A percentile compares a stretch with the other conserved stretches of the same genome.
Evolutionary conservation across 202 grass and related monocot species (phyloP).

Genomic region (Tripidium arundinaceum): DNA sequence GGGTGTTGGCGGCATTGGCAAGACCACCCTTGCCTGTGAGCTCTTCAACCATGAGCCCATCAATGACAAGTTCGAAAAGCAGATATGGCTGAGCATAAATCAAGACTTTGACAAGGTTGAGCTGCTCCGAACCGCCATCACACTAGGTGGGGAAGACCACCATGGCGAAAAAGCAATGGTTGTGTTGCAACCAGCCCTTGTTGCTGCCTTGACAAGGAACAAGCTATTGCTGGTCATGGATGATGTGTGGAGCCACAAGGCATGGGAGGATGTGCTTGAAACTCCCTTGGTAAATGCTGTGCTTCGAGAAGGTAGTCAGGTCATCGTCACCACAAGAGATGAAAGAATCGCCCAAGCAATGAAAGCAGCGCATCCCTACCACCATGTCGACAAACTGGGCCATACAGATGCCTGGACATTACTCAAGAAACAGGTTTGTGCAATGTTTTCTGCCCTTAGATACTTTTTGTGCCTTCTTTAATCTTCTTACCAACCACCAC

Average conservation of each 20-base stretch:
- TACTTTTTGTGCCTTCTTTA: too few species aligned
- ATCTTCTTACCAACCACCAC: too few species aligned
- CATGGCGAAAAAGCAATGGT: neutral
- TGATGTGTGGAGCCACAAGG: neutral
- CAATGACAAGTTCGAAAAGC: neutral
- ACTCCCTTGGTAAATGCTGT: neutral
- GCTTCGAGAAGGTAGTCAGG: neutral
- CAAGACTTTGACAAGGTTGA: neutral
- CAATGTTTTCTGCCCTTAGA: too few species aligned
- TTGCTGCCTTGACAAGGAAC: neutral
- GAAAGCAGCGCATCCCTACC: neutral
- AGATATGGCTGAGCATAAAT: neutral
- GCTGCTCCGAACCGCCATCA: neutral
- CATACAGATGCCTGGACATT: neutral
- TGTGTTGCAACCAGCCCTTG: neutral
- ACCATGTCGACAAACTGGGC: neutral
- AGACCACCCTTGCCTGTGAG: conserved; percentile 27
- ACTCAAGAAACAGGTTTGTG: conserved; percentile 32
- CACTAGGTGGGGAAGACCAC: neutral
- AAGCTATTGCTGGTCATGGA: neutral
- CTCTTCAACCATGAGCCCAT: neutral
- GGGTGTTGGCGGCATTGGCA: conserved; percentile 19
- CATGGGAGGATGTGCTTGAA: conserved; percentile 13
- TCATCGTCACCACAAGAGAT: conserved; percentile 9
- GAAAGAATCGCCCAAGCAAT: neutral